These are phyloP conservation scores for Fusarium bactridioides DNA, from an alignment of 2,329 filamentous ascomycete genomes.

Conservation along the genomic window DNA sequence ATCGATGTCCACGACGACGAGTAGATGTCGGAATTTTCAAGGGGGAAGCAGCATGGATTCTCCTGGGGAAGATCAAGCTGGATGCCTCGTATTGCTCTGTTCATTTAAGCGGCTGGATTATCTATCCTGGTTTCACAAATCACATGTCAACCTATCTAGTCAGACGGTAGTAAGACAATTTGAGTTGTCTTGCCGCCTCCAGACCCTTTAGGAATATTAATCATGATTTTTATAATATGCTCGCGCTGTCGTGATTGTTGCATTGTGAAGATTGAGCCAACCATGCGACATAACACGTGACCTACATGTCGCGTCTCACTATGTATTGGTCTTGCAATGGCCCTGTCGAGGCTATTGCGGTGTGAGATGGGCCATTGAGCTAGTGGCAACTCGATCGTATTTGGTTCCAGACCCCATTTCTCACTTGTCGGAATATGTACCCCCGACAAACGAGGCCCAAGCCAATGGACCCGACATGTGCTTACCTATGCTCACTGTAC, in stretches of 20 bases:
- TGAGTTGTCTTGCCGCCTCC: neutral
- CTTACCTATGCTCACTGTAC: too few relatives aligned
- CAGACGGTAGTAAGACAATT: neutral
- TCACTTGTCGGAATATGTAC: neutral
- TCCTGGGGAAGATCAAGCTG: neutral
- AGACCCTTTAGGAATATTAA: conserved; percentile 1
- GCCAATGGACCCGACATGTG: too few relatives aligned
- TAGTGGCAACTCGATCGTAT: too few relatives aligned
- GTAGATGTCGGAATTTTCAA: conserved; percentile 49
- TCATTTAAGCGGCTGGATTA: conserved; percentile 7
- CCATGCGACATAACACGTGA: neutral
- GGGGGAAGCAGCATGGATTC: neutral
- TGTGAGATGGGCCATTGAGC: neutral
- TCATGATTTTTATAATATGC: neutral
- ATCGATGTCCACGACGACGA: conserved; percentile 69
- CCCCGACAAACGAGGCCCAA: rapidly evolving
- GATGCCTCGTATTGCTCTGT: neutral
- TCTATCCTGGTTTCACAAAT: neutral
- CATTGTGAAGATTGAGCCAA: rapidly evolving
- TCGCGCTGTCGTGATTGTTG: rapidly evolving
- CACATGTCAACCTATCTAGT: neutral
- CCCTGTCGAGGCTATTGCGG: neutral
- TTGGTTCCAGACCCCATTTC: neutral
- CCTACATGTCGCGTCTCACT: neutral
- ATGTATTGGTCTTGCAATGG: rapidly evolving